These are phyloP conservation scores for Fusarium sp. DNA, from an alignment of 2,329 filamentous ascomycete genomes.

Conservation along the genomic window DNA sequence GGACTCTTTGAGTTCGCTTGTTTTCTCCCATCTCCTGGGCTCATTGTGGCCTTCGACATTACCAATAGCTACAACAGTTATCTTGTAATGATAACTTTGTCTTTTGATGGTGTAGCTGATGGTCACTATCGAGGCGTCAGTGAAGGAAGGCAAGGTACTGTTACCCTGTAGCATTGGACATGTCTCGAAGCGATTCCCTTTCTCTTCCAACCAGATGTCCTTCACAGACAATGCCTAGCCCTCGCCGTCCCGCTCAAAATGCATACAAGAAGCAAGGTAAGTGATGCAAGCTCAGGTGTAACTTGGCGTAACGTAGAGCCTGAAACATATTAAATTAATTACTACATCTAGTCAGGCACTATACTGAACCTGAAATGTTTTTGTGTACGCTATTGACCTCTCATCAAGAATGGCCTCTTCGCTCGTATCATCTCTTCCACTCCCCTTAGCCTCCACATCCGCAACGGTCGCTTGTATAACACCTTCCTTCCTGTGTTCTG, in stretches of 20 bases:
- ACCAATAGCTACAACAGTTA: too few species aligned
- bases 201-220: background rate
- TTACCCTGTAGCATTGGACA: background rate
- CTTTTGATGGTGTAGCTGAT: too few species aligned
- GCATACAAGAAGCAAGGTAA: background rate
- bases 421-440: slow-evolving; percentile 3
- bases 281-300: background rate
- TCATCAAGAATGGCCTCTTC: slow-evolving; percentile 23
- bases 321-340: background rate
- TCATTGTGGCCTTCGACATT: too few species aligned
- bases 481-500: background rate
- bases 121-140: too few species aligned
- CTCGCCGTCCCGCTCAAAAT: background rate
- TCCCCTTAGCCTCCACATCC: background rate
- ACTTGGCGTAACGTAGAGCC: background rate
- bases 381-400: slow-evolving; percentile 15
- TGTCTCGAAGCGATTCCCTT: background rate
- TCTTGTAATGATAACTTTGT: too few species aligned
- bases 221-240: background rate
- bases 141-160: too few species aligned
- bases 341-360: background rate
- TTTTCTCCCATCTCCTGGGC: too few species aligned
- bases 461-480: background rate
- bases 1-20: too few species aligned
- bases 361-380: slow-evolving; percentile 11